Evolutionary conservation across 2,329 filamentous ascomycete genomes (phyloP).

Genomic region (Cryphonectria radicalis): DNA sequence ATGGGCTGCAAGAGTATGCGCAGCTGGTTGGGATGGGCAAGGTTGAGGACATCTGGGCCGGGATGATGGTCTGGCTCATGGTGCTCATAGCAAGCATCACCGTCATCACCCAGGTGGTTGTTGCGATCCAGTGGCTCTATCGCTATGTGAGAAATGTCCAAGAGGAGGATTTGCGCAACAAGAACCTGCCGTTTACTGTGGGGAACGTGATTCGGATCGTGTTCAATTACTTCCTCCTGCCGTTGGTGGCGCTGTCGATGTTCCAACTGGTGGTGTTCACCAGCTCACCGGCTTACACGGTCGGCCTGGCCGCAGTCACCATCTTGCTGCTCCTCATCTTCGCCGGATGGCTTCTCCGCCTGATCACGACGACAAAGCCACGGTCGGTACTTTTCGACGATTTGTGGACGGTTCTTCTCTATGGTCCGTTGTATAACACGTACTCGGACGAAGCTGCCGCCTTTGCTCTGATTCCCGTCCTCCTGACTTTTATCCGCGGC

Average conservation of each 20-base stretch:
- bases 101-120: slow-evolving; percentile 75
- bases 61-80: slow-evolving; percentile 89
- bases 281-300: slow-evolving; percentile 69
- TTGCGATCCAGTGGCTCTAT: slow-evolving; percentile 75
- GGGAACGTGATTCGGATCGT: slow-evolving; percentile 83
- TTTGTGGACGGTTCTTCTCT: slow-evolving; percentile 83
- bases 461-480: slow-evolving; percentile 84
- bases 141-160: slow-evolving; percentile 71
- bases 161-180: slow-evolving; percentile 86
- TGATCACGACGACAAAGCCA: slow-evolving; percentile 81
- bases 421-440: slow-evolving; percentile 95
- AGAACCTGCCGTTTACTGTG: slow-evolving; percentile 86
- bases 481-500: slow-evolving; percentile 83
- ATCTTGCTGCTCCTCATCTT: slow-evolving; percentile 74
- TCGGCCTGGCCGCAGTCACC: slow-evolving; percentile 76
- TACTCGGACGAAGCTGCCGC: slow-evolving; percentile 92
- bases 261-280: slow-evolving; percentile 85
- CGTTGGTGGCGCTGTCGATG: slow-evolving; percentile 82
- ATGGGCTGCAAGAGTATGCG: slow-evolving; percentile 78
- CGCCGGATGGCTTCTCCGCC: slow-evolving; percentile 76
- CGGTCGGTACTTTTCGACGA: slow-evolving; percentile 92
- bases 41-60: slow-evolving; percentile 84
- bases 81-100: slow-evolving; percentile 73
- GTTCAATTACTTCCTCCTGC: slow-evolving; percentile 90
- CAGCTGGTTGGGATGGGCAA: slow-evolving; percentile 82